Conservation (phyloP, 306 rosid species). For the Phaseolus lunatus region DNA sequence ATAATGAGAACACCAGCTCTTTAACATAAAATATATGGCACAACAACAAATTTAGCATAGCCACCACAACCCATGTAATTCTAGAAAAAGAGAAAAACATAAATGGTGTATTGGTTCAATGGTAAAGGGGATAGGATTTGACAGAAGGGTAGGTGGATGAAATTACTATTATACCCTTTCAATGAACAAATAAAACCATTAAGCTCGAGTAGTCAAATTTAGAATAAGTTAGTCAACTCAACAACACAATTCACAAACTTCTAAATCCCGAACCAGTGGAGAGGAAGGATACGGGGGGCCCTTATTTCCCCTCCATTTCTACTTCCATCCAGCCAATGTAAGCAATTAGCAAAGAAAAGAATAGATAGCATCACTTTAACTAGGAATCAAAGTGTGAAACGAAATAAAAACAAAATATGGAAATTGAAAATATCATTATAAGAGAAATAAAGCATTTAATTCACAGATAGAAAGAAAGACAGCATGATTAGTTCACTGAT, state of each 20-base stretch:
- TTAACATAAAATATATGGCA: constrained; percentile 10
- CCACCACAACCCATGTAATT: constrained; percentile 10
- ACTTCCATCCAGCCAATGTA: not conserved
- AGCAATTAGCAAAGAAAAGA: constrained; percentile 15
- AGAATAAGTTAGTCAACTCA: not conserved
- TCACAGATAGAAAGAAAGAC: not conserved
- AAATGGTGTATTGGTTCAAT: not conserved
- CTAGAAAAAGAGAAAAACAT: constrained; percentile 20
- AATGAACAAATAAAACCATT: not conserved
- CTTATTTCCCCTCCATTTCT: not conserved
- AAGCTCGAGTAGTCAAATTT: not conserved
- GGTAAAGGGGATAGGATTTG: not conserved
- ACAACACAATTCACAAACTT: not conserved
- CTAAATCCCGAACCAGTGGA: not conserved
- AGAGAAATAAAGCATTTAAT: not conserved
- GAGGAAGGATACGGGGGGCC: not conserved
- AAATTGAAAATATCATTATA: constrained; percentile 20
- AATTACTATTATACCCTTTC: not conserved
- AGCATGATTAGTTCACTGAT: not conserved
- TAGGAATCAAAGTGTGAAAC: constrained; percentile 13
- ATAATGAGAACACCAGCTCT: constrained; percentile 24
- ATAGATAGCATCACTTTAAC: constrained; percentile 8
- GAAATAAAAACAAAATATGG: not conserved
- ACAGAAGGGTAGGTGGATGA: not conserved
- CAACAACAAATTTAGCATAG: constrained; percentile 1